Evolutionary conservation across 176 grass and related monocot genomes (phyloP), one percentile per base, ranked within the genome.

Genomic region (Otatea glauca): DNA sequence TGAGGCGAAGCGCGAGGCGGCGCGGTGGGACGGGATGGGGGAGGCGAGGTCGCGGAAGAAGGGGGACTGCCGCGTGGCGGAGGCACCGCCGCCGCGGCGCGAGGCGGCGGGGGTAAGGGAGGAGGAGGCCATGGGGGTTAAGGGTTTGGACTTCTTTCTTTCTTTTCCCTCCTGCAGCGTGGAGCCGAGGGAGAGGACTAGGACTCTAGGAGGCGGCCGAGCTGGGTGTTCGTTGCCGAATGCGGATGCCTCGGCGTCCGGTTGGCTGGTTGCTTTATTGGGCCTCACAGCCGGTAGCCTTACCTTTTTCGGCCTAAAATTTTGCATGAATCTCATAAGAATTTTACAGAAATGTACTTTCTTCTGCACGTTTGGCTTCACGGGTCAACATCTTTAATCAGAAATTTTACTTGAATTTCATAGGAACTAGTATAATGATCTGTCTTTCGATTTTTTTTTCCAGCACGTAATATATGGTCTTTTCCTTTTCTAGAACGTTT

Each of bases 21-120:
- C 89, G 75, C 88, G 83, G 76, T 88, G 86, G 76, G 87, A 66
- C 72, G 86, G 89, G 81, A 90, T 92, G 29, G 89, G 85, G 64
- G 86, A 89, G 15, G 90, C 86, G 18, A 95, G 90, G 86, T 95
- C 88, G 4, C 90, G 90, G 83, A 92, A 95, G 93, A 95, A 92
- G 7, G 88, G 90, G 43, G 93, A 87, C 79, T 84, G 83, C 66
- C 93, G 88, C 80, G 79, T 48, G 21, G 76, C 75, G 23, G 64
- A 62, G 49, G 68, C 38, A n/a, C 24, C 81, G 49, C 42, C 32
- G 16, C 70, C 77, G 83, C 85, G 84, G 61, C 75, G 86, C 70
- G 88, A 79, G 76, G 82, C 49, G 79, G 70, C 73, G n/a, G 82
- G 72, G 49, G 78, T 69, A 42, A 62, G 75, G 61, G 90, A 86